Conservation (phyloP, 352 stramenopile genomes). For the Thraustochytrium striatum region DNA sequence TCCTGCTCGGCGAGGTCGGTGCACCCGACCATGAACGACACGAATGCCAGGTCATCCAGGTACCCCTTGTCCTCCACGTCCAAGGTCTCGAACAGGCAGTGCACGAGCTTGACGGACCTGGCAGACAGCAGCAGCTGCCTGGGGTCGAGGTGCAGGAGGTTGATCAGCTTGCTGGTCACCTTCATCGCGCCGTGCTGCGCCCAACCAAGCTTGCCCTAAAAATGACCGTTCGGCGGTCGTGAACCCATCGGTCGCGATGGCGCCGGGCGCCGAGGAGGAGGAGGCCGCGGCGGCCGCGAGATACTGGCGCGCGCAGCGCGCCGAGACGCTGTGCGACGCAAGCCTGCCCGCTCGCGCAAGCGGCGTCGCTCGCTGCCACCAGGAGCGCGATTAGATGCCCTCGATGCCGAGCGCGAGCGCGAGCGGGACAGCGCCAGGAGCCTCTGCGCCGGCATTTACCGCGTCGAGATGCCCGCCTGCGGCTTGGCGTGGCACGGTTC, state of each 20-base stretch:
- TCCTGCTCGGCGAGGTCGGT: conserved; percentile 18
- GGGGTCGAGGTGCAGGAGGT: conserved; percentile 28
- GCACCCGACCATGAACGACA: not conserved
- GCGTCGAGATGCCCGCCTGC: not conserved
- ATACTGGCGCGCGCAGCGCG: not conserved
- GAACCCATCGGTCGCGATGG: too few species aligned
- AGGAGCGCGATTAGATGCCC: not conserved
- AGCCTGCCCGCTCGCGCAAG: not conserved
- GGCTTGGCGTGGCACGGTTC: not conserved
- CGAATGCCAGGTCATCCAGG: conserved; percentile 38
- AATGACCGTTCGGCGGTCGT: too few species aligned
- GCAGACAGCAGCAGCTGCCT: conserved; percentile 30
- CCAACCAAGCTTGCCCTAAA: too few species aligned
- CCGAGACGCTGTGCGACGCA: not conserved
- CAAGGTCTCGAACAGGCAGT: not conserved
- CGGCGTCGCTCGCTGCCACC: not conserved
- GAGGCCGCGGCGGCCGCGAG: not conserved
- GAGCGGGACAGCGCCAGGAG: not conserved
- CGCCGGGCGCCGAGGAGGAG: too few species aligned
- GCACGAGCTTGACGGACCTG: not conserved
- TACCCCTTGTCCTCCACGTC: conserved; percentile 6
- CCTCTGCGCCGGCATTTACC: not conserved
- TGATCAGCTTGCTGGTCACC: not conserved
- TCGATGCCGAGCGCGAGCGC: not conserved
- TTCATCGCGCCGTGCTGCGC: too few species aligned